Conservation (phyloP, 2,329 filamentous ascomycete genomes). For the Pseudogymnoascus sp. region DNA sequence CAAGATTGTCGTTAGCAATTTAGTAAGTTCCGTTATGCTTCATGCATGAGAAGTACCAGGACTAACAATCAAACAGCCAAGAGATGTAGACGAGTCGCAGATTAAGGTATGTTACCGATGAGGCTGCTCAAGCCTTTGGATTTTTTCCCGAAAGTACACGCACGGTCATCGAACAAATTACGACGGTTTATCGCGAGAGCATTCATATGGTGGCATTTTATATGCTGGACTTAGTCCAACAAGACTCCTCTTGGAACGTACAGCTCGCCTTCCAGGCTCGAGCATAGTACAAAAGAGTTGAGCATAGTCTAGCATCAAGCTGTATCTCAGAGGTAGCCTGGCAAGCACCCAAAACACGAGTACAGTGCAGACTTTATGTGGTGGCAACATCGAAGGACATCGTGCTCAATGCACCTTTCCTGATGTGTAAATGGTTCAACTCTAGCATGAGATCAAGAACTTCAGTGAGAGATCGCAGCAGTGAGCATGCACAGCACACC, state of each 20-base stretch:
- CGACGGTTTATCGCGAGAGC: constrained; percentile 1
- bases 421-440: neutral
- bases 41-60: neutral
- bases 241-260: constrained; percentile 5
- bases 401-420: constrained; percentile 5
- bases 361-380: constrained; percentile 27
- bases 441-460: constrained; percentile 23
- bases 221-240: constrained; percentile 7
- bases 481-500: constrained; percentile 36
- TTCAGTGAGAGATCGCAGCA: constrained; percentile 42
- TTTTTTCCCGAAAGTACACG: constrained; percentile 61
- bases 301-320: constrained; percentile 46
- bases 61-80: constrained; percentile 51
- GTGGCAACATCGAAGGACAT: constrained; percentile 4
- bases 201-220: constrained; percentile 6
- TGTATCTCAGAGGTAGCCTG: constrained; percentile 41
- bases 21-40: constrained; percentile 55
- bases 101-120: constrained; percentile 99
- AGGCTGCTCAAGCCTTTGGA: constrained; percentile 60
- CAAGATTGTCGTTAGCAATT: constrained; percentile 97
- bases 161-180: constrained; percentile 11
- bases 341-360: constrained; percentile 39
- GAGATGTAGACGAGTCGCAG: constrained; percentile 92
- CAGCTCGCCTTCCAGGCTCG: constrained; percentile 22
- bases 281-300: constrained; percentile 44